These are phyloP conservation scores for Terana coerulea DNA, from an alignment of 768 basidiomycete genomes.

Conservation along the genomic window DNA sequence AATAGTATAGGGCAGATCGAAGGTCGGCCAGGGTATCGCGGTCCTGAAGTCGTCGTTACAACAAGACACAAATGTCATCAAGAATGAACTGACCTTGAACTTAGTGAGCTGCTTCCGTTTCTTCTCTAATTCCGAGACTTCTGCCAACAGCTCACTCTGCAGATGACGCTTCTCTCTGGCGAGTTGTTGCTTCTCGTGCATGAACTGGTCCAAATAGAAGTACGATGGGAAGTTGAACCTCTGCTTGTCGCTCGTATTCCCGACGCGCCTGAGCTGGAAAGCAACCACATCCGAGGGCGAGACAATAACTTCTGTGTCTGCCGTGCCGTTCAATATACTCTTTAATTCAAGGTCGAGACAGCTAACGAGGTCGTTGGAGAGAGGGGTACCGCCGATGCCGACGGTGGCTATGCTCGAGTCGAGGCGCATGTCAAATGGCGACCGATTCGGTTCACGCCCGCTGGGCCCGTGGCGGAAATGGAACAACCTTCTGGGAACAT, in stretches of 20 bases:
- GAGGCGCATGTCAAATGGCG: conserved; percentile 21
- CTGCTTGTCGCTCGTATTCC: conserved; percentile 26
- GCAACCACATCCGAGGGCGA: conserved; percentile 60
- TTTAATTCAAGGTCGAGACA: conserved; percentile 43
- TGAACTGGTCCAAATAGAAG: conserved; percentile 71
- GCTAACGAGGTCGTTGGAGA: conserved; percentile 54
- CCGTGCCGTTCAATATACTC: conserved; percentile 18
- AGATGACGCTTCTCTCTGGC: conserved; percentile 32
- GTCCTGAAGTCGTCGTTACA: conserved; percentile 40
- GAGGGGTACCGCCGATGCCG: conserved; percentile 38
- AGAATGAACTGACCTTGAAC: conserved; percentile 53
- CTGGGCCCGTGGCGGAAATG: conserved; percentile 54
- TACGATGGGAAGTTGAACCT: conserved; percentile 58
- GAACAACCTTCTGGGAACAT: conserved; percentile 40
- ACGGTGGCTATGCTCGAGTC: conserved; percentile 50
- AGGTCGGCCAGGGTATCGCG: conserved; percentile 62
- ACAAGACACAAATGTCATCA: neutral
- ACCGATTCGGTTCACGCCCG: conserved; percentile 30
- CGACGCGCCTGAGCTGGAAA: conserved; percentile 43
- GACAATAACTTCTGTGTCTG: conserved; percentile 55
- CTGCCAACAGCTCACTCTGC: conserved; percentile 38
- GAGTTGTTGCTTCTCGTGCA: conserved; percentile 51
- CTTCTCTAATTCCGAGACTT: conserved; percentile 43
- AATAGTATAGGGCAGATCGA: conserved; percentile 62
- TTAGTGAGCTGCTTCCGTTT: conserved; percentile 46